Percentiles rank a stretch among this genome's conserved stretches.
Conservation (phyloP, 768 basidiomycete genomes). For the Amanita rubescens region DNA sequence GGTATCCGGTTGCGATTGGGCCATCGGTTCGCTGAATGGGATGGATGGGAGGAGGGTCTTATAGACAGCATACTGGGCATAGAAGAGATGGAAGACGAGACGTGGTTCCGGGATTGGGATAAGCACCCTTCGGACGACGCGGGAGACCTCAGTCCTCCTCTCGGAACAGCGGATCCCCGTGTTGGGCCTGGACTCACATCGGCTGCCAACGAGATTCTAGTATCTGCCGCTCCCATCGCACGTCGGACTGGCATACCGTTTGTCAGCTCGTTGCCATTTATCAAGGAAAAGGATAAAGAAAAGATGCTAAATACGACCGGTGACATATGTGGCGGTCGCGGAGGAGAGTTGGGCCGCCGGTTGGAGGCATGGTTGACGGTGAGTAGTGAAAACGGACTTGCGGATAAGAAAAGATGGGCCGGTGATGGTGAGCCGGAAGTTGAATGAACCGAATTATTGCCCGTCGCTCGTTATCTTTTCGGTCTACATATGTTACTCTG, state of each 20-base stretch:
- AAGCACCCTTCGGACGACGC: conserved; percentile 2
- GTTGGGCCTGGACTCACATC: conserved; percentile 3
- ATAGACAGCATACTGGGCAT: conserved; percentile 68
- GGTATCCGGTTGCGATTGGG: conserved; percentile 66
- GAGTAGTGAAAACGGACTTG: conserved; percentile 21
- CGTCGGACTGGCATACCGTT: not conserved
- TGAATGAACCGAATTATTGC: not conserved
- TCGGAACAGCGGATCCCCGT: conserved; percentile 3
- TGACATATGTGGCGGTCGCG: conserved; percentile 72
- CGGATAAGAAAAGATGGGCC: not conserved
- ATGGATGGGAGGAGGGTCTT: conserved; percentile 87
- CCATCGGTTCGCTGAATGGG: conserved; percentile 82
- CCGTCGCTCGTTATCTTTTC: no score
- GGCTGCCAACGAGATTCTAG: not conserved
- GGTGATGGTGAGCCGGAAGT: not conserved
- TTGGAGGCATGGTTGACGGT: conserved; percentile 69
- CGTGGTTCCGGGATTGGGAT: conserved; percentile 46
- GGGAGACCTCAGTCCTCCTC: not conserved
- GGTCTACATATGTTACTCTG: no score
- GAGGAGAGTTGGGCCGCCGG: conserved; percentile 68
- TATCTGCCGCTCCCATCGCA: not conserved
- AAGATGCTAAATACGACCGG: conserved; percentile 65
- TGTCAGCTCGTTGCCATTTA: conserved; percentile 33
- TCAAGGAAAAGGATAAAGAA: conserved; percentile 59
- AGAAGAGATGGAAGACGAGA: conserved; percentile 58